These are phyloP conservation scores for Gossypium schwendimanii DNA, from an alignment of 441 rosid genomes.

Conservation along the genomic window DNA sequence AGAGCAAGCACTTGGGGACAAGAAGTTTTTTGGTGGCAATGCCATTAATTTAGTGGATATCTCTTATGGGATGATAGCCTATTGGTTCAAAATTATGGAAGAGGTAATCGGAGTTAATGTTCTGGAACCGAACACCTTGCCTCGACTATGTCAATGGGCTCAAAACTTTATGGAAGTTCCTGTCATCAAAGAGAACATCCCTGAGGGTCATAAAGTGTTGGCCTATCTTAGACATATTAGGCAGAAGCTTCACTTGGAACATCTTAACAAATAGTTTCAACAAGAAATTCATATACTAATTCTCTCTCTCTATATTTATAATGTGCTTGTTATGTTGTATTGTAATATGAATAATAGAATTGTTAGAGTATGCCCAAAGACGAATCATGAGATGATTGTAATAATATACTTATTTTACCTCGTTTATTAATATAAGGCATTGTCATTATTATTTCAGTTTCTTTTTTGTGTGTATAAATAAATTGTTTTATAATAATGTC, in stretches of 20 bases:
- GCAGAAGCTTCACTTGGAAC: background rate
- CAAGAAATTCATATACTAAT: background rate
- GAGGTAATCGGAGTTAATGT: background rate
- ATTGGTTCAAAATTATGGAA: background rate
- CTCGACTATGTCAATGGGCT: background rate
- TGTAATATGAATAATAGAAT: background rate
- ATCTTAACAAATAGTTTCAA: background rate
- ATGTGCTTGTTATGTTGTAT: too few relatives aligned
- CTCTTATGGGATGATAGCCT: background rate
- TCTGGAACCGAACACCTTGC: background rate
- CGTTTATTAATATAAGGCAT: too few relatives aligned
- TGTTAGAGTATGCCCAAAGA: too few relatives aligned
- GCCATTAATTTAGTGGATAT: background rate
- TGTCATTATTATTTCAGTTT: too few relatives aligned
- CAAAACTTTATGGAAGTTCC: background rate
- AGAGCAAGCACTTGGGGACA: constrained; percentile 1
- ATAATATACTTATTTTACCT: too few relatives aligned
- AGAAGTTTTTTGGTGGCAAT: constrained; percentile 6
- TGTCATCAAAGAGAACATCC: background rate
- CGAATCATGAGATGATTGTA: too few relatives aligned
- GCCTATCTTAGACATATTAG: background rate
- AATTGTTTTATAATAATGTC: too few relatives aligned
- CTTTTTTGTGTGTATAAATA: too few relatives aligned
- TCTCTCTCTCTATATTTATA: background rate
- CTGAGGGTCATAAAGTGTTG: constrained; percentile 1